These are phyloP conservation scores for Parasarocladium wereldwijsianum DNA, from an alignment of 2,329 filamentous ascomycete genomes.

Conservation along the genomic window DNA sequence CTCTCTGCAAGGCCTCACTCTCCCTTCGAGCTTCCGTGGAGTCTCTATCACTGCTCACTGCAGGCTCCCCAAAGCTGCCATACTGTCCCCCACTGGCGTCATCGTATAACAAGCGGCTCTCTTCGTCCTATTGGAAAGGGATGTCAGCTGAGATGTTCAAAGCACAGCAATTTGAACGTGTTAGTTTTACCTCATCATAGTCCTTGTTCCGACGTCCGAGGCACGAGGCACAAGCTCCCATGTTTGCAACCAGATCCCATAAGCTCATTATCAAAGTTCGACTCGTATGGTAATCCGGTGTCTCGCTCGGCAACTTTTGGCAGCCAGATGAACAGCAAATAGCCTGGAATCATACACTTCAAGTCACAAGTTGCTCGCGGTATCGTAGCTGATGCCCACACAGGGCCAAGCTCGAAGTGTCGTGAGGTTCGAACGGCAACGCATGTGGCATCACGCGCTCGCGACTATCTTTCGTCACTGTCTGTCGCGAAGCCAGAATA, in stretches of 20 bases:
- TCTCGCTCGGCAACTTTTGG: conserved; percentile 5
- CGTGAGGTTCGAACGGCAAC: too few species aligned
- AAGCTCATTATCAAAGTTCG: neutral
- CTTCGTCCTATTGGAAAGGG: conserved; percentile 31
- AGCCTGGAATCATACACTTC: neutral
- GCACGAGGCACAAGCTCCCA: conserved; percentile 49
- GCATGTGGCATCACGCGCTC: too few species aligned
- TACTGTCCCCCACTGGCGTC: conserved; percentile 45
- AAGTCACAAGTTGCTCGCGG: neutral
- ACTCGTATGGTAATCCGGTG: conserved; percentile 7
- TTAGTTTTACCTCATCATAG: conserved; percentile 36
- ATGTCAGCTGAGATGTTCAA: conserved; percentile 1
- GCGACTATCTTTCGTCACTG: too few species aligned
- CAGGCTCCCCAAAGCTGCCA: conserved; percentile 45
- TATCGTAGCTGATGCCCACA: neutral
- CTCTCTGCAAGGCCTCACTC: conserved; percentile 47
- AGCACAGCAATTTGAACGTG: conserved; percentile 4
- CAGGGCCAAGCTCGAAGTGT: neutral
- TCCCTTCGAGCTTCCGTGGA: conserved; percentile 48
- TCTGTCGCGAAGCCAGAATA: too few species aligned
- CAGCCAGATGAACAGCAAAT: neutral
- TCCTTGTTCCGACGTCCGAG: conserved; percentile 36
- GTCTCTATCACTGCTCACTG: conserved; percentile 39
- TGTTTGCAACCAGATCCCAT: conserved; percentile 13
- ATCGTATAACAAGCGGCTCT: conserved; percentile 44